Evolutionary conservation across 2,329 filamentous ascomycete species (phyloP), one percentile per base, ranked within the genome.

Genomic region (Aspergillus melleus): DNA sequence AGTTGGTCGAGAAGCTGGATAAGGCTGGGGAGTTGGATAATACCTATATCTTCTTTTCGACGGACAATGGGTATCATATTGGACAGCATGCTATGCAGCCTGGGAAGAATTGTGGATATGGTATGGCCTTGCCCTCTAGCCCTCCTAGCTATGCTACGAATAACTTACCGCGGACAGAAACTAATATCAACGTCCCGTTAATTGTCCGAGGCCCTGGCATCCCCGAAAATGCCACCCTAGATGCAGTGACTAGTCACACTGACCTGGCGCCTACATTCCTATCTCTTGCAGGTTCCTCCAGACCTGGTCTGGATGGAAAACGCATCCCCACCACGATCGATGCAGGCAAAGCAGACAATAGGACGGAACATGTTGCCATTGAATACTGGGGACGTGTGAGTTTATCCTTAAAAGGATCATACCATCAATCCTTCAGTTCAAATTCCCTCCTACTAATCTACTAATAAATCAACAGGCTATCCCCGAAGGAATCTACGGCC

Each of bases 241-340:
- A 82, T n/a, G 69, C 79, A 14, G 80, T 86, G 2, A 88, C 84
- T 0, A 83, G 84, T 1, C 87, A 90, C 61, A 87, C 85, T 0
- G 86, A 89, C 63, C 74, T 89, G 1, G 85, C 84, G 1, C 86
- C 87, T 0, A 89, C 86, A 0, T 74, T 88, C n/a, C 72, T 88
- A 26, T 72, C 76, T 4, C 68, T 74, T 11, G 72, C 74, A 11
- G 72, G 72, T 2, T 67, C 76, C 0, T 65, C 76, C 4, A 73
- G 79, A 5, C 67, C 74, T 0, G 82, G 84, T n/a, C 82, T 87
- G 61, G 86, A 88, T 55, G 86, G 85, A 0, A 74, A 78, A 3
- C 76, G 81, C 0, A 84, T 87, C 39, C 79, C 80, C 0, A 62
- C 79, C 6, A 78, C 72, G 3, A 36, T 61, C 4, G 69, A 69